phyloP scores from a whole-genome alignment of 306 rosid species.

The Dalbergia cochinchinensis region DNA sequence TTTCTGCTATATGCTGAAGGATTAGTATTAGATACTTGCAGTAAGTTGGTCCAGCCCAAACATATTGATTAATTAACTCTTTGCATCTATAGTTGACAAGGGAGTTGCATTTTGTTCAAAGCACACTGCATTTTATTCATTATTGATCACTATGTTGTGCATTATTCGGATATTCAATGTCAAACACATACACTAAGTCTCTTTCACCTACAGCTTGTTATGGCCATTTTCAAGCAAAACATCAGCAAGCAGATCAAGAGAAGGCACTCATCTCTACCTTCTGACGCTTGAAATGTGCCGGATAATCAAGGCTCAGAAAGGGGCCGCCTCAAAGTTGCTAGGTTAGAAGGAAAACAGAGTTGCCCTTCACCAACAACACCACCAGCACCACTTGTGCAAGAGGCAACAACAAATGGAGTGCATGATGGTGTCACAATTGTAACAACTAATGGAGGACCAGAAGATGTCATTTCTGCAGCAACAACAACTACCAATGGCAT shows the following conservation, averaged over 20 bases:
- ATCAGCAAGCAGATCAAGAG: constrained; percentile 35
- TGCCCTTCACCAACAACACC: constrained; percentile 33
- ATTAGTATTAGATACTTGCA: neutral
- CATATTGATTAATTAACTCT: neutral
- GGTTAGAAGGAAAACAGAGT: constrained; percentile 27
- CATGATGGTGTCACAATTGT: neutral
- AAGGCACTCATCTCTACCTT: constrained; percentile 14
- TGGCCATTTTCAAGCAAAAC: constrained; percentile 58
- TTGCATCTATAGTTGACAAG: no score
- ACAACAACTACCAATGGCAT: neutral
- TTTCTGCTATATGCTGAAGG: neutral
- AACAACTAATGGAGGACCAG: constrained; percentile 11
- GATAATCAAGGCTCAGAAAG: constrained; percentile 17
- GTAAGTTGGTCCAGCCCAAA: neutral
- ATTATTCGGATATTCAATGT: neutral
- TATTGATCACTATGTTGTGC: neutral
- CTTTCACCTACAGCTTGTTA: constrained; percentile 49
- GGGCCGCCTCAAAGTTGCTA: constrained; percentile 29
- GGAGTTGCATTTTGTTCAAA: neutral
- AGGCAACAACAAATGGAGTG: constrained; percentile 4
- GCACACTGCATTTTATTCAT: neutral
- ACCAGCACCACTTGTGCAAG: constrained; percentile 39
- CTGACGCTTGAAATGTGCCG: neutral
- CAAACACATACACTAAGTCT: neutral
- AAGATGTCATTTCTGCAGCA: neutral